Percentiles rank a stretch among this genome's conserved stretches.
Conservation (phyloP, 2,329 filamentous ascomycete genomes). For the Colletotrichum sidae region DNA sequence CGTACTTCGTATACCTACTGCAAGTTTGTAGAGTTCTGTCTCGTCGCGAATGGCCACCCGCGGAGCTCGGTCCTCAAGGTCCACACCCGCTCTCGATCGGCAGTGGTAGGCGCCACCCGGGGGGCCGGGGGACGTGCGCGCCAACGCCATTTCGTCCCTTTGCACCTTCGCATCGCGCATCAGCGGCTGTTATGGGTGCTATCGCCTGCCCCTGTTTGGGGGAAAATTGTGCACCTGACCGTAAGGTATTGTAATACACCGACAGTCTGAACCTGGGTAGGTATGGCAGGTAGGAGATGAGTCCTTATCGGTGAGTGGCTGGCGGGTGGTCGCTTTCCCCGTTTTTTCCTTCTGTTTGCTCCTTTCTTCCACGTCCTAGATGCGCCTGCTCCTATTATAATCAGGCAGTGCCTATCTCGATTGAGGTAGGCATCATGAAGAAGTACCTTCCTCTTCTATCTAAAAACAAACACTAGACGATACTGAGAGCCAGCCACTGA, state of each 20-base stretch:
- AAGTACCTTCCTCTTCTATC: background rate
- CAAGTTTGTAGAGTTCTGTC: background rate
- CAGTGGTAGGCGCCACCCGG: constrained; percentile 27
- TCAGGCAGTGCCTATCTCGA: constrained; percentile 5
- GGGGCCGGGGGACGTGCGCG: constrained; percentile 19
- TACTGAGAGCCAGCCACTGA: no score
- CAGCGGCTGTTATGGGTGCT: background rate
- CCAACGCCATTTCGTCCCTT: constrained; percentile 28
- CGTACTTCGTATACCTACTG: background rate
- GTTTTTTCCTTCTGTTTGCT: constrained; percentile 26
- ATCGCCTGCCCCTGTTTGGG: background rate
- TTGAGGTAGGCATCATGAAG: background rate
- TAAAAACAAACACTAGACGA: no score
- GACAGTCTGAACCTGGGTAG: background rate
- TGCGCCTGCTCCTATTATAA: constrained; percentile 3
- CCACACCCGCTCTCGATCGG: constrained; percentile 28
- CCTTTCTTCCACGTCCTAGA: background rate
- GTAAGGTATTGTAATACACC: background rate
- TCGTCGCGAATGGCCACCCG: constrained; percentile 1
- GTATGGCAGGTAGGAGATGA: constrained; percentile 6
- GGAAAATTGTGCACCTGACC: background rate
- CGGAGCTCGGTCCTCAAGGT: constrained; percentile 21
- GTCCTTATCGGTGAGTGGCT: constrained; percentile 14
- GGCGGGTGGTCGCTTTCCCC: constrained; percentile 24
- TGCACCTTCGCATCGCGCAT: constrained; percentile 7